Evolutionary conservation across 2,329 filamentous ascomycete genomes (phyloP).

Genomic region (Hymenoscyphus linearis): DNA sequence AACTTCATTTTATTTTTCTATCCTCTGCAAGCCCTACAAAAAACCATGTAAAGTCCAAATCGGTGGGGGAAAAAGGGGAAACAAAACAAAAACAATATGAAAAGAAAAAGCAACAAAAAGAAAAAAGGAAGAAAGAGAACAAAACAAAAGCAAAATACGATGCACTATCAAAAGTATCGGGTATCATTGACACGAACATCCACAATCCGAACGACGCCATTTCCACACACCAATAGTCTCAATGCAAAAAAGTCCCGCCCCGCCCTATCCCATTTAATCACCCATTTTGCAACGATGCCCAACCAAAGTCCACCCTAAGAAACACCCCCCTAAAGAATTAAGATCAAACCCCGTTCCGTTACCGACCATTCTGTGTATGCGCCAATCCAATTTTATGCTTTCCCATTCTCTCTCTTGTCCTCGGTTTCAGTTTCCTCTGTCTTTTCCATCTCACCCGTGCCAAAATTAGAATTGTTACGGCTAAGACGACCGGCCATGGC

Average conservation of each 20-base stretch:
- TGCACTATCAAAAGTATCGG: slow-evolving; percentile 12
- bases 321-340: not conserved
- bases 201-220: slow-evolving; percentile 13
- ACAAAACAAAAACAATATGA: not conserved
- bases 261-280: not conserved
- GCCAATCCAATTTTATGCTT: slow-evolving; percentile 9
- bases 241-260: not conserved
- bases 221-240: not conserved
- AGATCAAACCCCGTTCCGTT: not conserved
- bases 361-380: slow-evolving; percentile 1
- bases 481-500: slow-evolving; percentile 24
- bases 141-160: not conserved
- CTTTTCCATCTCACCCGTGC: slow-evolving; percentile 20
- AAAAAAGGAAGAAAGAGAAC: not conserved
- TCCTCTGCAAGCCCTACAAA: too few relatives aligned
- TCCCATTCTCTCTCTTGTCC: slow-evolving; percentile 9
- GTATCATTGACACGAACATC: slow-evolving; percentile 22
- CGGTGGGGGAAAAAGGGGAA: too few relatives aligned
- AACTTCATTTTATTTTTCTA: too few relatives aligned
- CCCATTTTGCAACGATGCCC: not conserved
- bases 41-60: not conserved
- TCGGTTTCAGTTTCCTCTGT: slow-evolving; percentile 13
- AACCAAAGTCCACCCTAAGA: not conserved
- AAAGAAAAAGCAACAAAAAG: not conserved
- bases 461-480: slow-evolving; percentile 29